These are phyloP conservation scores for Cadophora luteo-olivacea DNA, from an alignment of 2,329 filamentous ascomycete species.

Conservation along the genomic window DNA sequence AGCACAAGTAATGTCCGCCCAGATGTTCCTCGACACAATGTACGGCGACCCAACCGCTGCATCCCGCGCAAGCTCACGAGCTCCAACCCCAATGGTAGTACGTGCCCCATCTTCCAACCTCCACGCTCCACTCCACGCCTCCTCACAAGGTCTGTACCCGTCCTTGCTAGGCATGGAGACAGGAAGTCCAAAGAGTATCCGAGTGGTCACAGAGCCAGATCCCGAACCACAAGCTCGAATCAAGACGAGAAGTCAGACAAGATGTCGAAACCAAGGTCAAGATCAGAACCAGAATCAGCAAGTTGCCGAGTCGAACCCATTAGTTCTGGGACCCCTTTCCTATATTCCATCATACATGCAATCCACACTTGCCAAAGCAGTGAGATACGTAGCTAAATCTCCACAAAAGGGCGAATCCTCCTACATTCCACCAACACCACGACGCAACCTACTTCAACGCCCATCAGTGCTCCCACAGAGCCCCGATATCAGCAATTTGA, in stretches of 20 bases:
- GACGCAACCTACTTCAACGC: slow-evolving; percentile 67
- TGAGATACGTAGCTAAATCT: slow-evolving; percentile 45
- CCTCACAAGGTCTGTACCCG: slow-evolving; percentile 34
- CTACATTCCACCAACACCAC: slow-evolving; percentile 60
- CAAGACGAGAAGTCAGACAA: slow-evolving; percentile 4
- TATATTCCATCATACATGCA: slow-evolving; percentile 42
- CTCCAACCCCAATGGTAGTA: slow-evolving; percentile 74
- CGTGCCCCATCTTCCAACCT: slow-evolving; percentile 45
- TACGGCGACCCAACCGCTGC: slow-evolving; percentile 69
- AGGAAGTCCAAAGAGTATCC: slow-evolving; percentile 42
- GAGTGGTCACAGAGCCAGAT: slow-evolving; percentile 30
- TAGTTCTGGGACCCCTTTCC: slow-evolving; percentile 19
- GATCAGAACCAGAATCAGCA: background rate
- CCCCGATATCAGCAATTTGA: slow-evolving; percentile 76
- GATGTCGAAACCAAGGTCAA: slow-evolving; percentile 23
- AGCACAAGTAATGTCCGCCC: slow-evolving; percentile 75
- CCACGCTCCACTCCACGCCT: slow-evolving; percentile 29
- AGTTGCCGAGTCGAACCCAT: background rate
- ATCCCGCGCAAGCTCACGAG: slow-evolving; percentile 67
- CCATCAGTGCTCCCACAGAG: slow-evolving; percentile 74
- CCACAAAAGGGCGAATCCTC: slow-evolving; percentile 58
- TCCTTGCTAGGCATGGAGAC: slow-evolving; percentile 33
- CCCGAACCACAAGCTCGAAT: background rate
- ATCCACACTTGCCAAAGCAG: slow-evolving; percentile 42
- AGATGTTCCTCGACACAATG: slow-evolving; percentile 78